Evolutionary conservation across 768 basidiomycete genomes (phyloP), one percentile per base, ranked within the genome.

Genomic region (Lentinus brumalis): DNA sequence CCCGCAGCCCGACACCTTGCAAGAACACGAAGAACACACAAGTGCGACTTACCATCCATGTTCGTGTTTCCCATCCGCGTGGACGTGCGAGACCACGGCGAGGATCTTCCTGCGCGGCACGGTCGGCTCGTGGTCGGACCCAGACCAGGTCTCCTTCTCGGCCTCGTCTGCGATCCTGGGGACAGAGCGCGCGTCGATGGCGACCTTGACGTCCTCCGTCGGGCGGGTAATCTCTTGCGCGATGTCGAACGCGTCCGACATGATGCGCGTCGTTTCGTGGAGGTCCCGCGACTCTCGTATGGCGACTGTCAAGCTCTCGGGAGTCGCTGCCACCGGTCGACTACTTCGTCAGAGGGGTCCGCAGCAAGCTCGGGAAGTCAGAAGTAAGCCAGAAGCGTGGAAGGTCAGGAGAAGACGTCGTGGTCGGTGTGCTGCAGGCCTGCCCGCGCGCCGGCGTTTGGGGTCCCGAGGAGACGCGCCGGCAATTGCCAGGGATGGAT

Each of bases 161-260:
- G 54, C 53, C 26, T 61, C 53, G 10, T 30, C 51, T 26, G 56
- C 59, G 21, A 39, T 44, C 39, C 54, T 47, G 18, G 59, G 46
- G 35, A 56, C 30, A 5, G 50, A 30, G 7, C 71, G 55, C 10
- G 76, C 77, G 47, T 83, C 77, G 8, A 87, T 64, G 2, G 79
- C 59, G 30, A 77, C 76, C 56, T 75, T 78, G 29, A 81, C 74
- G 52, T 74, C 71, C 50, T 87, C 86, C 4, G 85, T 76, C 1
- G 78, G 71, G 7, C 71, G 75, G 9, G 81, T 53, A 42, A 63
- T 58, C 44, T 63, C 62, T 7, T 52, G 62, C 26, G 55, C 62
- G 54, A 59, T 44, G 45, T 63, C 62, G 49, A 59, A 46, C 35
- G 62, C 18, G 44, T 40, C 53, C 50, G 15, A 30, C 18, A 35